Evolutionary conservation across 106 monocot genomes (phyloP).

Genomic region (Narthecium ossifragum): DNA sequence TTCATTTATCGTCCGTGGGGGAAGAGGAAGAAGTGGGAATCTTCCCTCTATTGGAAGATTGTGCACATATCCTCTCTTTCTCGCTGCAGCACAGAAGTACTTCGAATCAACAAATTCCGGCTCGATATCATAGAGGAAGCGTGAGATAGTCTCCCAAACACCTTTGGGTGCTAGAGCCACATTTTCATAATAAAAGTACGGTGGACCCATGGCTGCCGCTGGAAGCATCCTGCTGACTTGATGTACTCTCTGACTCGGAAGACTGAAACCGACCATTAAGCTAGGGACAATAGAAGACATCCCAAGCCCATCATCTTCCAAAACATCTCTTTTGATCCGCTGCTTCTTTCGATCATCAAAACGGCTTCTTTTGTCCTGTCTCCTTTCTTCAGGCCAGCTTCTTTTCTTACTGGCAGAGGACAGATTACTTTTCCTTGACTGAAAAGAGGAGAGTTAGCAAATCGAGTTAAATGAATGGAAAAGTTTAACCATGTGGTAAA

Average conservation of each 20-base stretch:
- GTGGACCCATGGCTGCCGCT: conserved; percentile 59
- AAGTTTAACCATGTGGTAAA: background rate
- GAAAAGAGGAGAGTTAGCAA: background rate
- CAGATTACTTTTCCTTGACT: background rate
- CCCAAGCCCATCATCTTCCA: background rate
- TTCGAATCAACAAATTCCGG: conserved; percentile 89
- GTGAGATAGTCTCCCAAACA: conserved; percentile 68
- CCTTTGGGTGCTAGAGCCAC: conserved; percentile 82
- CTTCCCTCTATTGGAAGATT: conserved; percentile 63
- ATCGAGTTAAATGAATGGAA: background rate
- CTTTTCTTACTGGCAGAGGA: background rate
- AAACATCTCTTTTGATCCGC: background rate
- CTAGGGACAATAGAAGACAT: conserved; percentile 30
- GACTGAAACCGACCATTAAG: conserved; percentile 79
- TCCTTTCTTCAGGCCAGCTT: background rate
- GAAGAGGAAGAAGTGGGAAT: conserved; percentile 35
- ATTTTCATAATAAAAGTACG: conserved; percentile 89
- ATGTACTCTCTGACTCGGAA: conserved; percentile 30
- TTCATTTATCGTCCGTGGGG: conserved; percentile 47
- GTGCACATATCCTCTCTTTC: conserved; percentile 70
- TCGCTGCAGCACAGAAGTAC: conserved; percentile 52
- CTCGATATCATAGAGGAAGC: conserved; percentile 53
- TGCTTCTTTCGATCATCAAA: background rate
- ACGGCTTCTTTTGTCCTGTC: conserved; percentile 1
- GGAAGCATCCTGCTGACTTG: conserved; percentile 39